Evolutionary conservation across 2,329 filamentous ascomycete genomes (phyloP).

Genomic region (Domatiomyces globalis): DNA sequence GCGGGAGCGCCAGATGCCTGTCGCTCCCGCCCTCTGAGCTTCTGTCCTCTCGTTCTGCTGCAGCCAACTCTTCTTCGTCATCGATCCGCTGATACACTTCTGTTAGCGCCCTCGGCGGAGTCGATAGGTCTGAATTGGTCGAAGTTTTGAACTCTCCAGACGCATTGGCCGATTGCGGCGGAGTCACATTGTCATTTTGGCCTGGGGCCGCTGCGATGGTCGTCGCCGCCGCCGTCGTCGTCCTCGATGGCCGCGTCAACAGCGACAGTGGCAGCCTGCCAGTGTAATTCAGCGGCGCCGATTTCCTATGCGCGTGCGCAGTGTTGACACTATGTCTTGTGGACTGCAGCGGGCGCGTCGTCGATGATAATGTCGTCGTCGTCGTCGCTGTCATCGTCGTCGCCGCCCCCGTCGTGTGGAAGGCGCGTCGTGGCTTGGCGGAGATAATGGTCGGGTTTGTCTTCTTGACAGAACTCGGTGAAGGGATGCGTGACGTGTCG

Average conservation of each 20-base stretch:
- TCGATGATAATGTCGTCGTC: background rate
- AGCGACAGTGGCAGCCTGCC: background rate
- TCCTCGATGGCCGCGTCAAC: background rate
- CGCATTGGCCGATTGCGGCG: constrained; percentile 12
- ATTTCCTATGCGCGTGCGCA: background rate
- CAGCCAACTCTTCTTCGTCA: constrained; percentile 25
- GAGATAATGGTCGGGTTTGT: constrained; percentile 1
- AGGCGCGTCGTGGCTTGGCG: constrained; percentile 20
- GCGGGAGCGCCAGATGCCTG: background rate
- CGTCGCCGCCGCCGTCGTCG: background rate
- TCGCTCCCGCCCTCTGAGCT: constrained; percentile 21
- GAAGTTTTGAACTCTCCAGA: constrained; percentile 19
- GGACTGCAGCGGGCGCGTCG: background rate
- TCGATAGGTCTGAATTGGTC: constrained; percentile 21
- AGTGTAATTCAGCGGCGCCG: background rate
- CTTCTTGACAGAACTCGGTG: constrained; percentile 7
- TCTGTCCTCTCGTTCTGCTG: constrained; percentile 20
- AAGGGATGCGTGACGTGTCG: constrained; percentile 14
- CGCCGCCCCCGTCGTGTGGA: constrained; percentile 9
- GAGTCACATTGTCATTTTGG: constrained; percentile 21
- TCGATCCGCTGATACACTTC: constrained; percentile 29
- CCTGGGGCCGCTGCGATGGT: background rate
- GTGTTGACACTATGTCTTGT: no score
- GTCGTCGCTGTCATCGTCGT: background rate
- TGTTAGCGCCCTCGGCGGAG: constrained; percentile 24